phyloP scores from a whole-genome alignment of 768 basidiomycete species.

The Agaricus sinodeliciosus region DNA sequence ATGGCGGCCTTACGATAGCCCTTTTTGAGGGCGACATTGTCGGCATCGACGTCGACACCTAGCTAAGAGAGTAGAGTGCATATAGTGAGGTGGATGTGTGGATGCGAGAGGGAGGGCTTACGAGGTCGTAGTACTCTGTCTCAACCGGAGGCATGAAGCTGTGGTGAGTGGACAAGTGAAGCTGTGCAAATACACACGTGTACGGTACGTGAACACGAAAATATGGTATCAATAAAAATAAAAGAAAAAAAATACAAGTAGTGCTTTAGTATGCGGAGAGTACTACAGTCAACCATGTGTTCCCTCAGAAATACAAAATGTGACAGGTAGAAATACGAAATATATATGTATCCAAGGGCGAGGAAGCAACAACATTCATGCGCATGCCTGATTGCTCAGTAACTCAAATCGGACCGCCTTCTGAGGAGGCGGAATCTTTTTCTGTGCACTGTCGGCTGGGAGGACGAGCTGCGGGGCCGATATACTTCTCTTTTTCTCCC shows the following conservation, averaged over 20 bases:
- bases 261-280: too few relatives aligned
- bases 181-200: not conserved
- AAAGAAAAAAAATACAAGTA: not conserved
- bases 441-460: not conserved
- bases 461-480: not conserved
- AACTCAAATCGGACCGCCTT: constrained; percentile 6
- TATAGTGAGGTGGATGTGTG: not conserved
- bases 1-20: constrained; percentile 93
- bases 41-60: constrained; percentile 63
- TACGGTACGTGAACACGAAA: too few relatives aligned
- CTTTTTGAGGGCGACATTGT: constrained; percentile 84
- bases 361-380: not conserved
- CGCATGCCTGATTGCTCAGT: not conserved
- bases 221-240: too few relatives aligned
- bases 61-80: constrained; percentile 36
- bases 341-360: not conserved
- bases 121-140: constrained; percentile 85
- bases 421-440: not conserved
- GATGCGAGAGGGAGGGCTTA: constrained; percentile 25
- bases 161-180: constrained; percentile 3
- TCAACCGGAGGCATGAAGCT: constrained; percentile 76
- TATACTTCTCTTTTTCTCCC: not conserved
- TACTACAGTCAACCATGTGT: too few relatives aligned
- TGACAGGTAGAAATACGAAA: too few relatives aligned
- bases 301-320: too few relatives aligned